Evolutionary conservation across 352 stramenopile species (phyloP).

Genomic region (Aphanomyces astaci): DNA sequence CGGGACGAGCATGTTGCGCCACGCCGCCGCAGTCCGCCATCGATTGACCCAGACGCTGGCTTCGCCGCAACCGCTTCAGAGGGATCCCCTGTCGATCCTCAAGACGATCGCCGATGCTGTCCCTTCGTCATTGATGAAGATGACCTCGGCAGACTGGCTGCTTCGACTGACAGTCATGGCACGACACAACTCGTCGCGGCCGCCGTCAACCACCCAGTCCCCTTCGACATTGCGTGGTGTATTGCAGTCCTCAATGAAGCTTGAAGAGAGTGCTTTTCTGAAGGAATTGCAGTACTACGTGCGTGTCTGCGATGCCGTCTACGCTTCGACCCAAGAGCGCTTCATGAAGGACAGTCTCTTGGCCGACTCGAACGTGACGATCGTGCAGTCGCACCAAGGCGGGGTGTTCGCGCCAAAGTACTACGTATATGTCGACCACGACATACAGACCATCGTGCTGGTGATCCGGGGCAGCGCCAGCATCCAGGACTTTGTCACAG

Average conservation of each 20-base stretch:
- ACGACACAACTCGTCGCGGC: conserved; percentile 51
- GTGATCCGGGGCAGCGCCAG: conserved; percentile 60
- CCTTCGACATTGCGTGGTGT: neutral
- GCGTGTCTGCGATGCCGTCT: conserved; percentile 54
- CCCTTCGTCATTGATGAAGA: conserved; percentile 49
- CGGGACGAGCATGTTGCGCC: neutral
- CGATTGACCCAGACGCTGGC: neutral
- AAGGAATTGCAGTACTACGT: conserved; percentile 27
- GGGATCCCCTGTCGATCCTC: conserved; percentile 57
- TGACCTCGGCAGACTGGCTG: conserved; percentile 72
- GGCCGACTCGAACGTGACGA: conserved; percentile 22
- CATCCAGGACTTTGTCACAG: conserved; percentile 75
- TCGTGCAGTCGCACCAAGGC: conserved; percentile 46
- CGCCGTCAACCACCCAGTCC: neutral
- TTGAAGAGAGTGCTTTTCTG: conserved; percentile 7
- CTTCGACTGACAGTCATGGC: conserved; percentile 67
- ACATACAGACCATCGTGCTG: conserved; percentile 45
- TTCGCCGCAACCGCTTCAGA: conserved; percentile 17
- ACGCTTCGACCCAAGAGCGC: conserved; percentile 39
- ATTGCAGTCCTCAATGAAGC: neutral
- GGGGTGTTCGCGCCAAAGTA: conserved; percentile 77
- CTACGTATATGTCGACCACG: conserved; percentile 52
- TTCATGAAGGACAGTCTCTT: conserved; percentile 55
- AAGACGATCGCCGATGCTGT: conserved; percentile 64
- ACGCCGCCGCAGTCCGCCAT: neutral